Evolutionary conservation across 176 grass and related monocot genomes (phyloP).

Genomic region (Musa beccarii): DNA sequence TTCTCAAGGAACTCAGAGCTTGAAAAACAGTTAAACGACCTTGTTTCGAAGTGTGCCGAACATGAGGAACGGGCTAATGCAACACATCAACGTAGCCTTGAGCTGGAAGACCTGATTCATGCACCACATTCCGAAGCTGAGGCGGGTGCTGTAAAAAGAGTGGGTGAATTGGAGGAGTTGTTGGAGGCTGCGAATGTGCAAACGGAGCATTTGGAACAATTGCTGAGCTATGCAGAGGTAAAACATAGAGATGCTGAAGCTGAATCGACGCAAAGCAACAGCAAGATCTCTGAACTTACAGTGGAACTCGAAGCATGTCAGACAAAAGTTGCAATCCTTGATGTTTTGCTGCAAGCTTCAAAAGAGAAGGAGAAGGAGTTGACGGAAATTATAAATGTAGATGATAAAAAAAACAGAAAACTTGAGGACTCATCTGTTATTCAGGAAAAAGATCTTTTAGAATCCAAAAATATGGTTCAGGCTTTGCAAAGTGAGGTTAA

Average conservation of each 20-base stretch:
- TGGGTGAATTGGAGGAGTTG: slow-evolving; percentile 28
- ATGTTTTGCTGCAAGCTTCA: slow-evolving; percentile 35
- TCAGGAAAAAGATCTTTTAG: slow-evolving; percentile 36
- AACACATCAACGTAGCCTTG: slow-evolving; percentile 7
- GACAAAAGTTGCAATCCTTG: slow-evolving; percentile 36
- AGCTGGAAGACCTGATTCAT: slow-evolving; percentile 24
- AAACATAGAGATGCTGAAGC: slow-evolving; percentile 34
- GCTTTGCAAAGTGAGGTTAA: slow-evolving; percentile 31
- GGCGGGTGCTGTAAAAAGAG: slow-evolving; percentile 23
- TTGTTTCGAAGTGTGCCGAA: slow-evolving; percentile 5
- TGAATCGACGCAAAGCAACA: slow-evolving; percentile 20
- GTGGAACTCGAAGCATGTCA: slow-evolving; percentile 51
- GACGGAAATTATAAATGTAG: slow-evolving; percentile 37
- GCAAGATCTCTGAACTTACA: slow-evolving; percentile 38
- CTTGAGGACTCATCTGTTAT: slow-evolving; percentile 42
- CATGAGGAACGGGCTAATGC: slow-evolving; percentile 4
- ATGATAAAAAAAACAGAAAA: slow-evolving; percentile 56
- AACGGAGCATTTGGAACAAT: slow-evolving; percentile 43
- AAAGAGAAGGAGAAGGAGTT: slow-evolving; percentile 34
- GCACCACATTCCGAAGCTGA: slow-evolving; percentile 26
- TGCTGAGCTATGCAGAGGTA: slow-evolving; percentile 1
- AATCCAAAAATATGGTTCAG: slow-evolving; percentile 40
- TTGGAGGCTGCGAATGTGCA: slow-evolving; percentile 13
- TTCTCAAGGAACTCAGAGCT: slow-evolving; percentile 6
- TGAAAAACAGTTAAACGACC: slow-evolving; percentile 5